phyloP scores from a whole-genome alignment of 2,329 filamentous ascomycete genomes.

The Phialocephala subalpina region DNA sequence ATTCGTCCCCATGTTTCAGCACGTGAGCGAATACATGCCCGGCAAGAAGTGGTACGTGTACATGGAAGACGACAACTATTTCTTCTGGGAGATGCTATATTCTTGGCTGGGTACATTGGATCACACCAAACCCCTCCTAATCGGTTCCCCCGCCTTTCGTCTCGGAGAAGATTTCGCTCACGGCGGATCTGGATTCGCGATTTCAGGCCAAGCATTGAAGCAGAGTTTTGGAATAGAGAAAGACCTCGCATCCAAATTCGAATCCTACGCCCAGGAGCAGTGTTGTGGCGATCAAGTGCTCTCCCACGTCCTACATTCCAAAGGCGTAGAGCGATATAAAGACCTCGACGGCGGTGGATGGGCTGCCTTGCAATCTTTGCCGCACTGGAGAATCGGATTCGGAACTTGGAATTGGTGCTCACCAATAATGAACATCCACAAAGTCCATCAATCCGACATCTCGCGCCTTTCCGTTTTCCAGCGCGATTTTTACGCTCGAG shows the following conservation, averaged over 20 bases:
- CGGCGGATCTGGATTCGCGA: slow-evolving; percentile 30
- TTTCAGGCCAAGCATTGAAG: slow-evolving; percentile 12
- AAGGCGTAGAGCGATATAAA: slow-evolving; percentile 20
- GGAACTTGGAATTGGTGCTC: no score
- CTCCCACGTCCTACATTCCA: slow-evolving; percentile 20
- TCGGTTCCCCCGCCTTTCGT: slow-evolving; percentile 22
- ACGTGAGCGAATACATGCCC: slow-evolving; percentile 13
- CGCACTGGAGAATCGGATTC: no score
- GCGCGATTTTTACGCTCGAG: not conserved
- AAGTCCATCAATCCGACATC: slow-evolving; percentile 10
- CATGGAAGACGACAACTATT: slow-evolving; percentile 29
- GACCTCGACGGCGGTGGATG: slow-evolving; percentile 24
- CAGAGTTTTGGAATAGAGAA: not conserved
- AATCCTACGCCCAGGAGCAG: slow-evolving; percentile 20
- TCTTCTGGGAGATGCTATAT: slow-evolving; percentile 15
- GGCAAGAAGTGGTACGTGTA: slow-evolving; percentile 27
- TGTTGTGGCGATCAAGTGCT: slow-evolving; percentile 29
- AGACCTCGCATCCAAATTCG: slow-evolving; percentile 14
- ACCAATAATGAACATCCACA: no score
- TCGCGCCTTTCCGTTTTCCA: slow-evolving; percentile 16
- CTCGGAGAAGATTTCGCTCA: slow-evolving; percentile 31
- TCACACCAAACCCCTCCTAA: slow-evolving; percentile 18
- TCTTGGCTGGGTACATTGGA: slow-evolving; percentile 20
- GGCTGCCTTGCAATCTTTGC: slow-evolving; percentile 19
- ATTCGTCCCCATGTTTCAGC: slow-evolving; percentile 27